A percentile compares a stretch with the other conserved stretches of the same genome.
Conservation (phyloP, 768 basidiomycete species). For the Amanita brunnescens region DNA sequence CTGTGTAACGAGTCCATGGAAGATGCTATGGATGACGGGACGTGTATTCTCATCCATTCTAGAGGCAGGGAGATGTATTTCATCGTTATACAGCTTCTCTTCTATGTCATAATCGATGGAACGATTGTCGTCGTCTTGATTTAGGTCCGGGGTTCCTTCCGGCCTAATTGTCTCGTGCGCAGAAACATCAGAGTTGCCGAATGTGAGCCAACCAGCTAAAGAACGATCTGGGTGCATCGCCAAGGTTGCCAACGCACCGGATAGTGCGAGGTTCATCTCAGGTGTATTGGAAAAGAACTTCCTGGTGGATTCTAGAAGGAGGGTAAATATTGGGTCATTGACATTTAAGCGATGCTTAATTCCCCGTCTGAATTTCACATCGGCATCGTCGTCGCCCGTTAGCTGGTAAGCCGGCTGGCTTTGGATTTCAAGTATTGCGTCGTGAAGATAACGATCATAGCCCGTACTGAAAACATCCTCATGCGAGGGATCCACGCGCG, state of each 20-base stretch:
- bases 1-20: constrained; percentile 73
- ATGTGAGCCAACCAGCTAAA: constrained; percentile 83
- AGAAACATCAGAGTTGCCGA: constrained; percentile 36
- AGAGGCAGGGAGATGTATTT: constrained; percentile 52
- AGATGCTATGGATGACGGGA: constrained; percentile 74
- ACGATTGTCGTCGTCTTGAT: constrained; percentile 65
- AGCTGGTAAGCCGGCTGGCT: constrained; percentile 50
- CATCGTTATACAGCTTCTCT: constrained; percentile 50
- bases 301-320: constrained; percentile 61
- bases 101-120: constrained; percentile 75
- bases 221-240: constrained; percentile 83
- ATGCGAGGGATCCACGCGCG: constrained; percentile 67
- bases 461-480: constrained; percentile 75
- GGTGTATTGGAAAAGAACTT: constrained; percentile 81
- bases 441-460: constrained; percentile 75
- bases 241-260: constrained; percentile 70
- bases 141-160: constrained; percentile 10
- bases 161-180: background rate
- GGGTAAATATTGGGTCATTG: constrained; percentile 65
- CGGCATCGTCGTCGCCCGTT: constrained; percentile 29
- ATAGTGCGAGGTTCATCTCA: constrained; percentile 83
- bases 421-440: constrained; percentile 63
- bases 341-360: constrained; percentile 71
- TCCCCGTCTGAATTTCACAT: constrained; percentile 31
- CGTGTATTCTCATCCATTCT: constrained; percentile 63